Base-by-base conservation (phyloP, 2,329 filamentous ascomycete species). In the Lojkania enalia region DNA sequence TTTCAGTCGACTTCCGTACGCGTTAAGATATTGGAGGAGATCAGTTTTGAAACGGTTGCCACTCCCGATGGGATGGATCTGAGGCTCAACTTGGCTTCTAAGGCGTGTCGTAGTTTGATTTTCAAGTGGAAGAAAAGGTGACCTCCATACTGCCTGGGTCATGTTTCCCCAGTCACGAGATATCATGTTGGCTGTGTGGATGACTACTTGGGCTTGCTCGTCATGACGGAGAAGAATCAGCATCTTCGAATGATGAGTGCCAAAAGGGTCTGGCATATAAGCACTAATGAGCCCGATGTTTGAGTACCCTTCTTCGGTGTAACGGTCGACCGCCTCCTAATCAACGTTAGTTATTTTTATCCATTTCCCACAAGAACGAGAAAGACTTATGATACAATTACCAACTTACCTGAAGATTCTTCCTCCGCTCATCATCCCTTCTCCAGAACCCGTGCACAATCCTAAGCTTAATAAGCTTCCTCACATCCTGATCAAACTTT, bases 181-280 rank as follows among this genome's bases (percentile, higher is more conserved):
- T n/a, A 95, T 92, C 86, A 95, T 90, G 57, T 96, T 96, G 14
- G 90, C 89, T 0, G 90, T 96, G 57, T 95, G 88, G 20, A 96
- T 90, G 44, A 95, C 71, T 4, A 96, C 74, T 69, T 95, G 87
- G 0, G 86, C 87, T 0, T 78, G 81, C 50, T 86, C 83, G 62
- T 95, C 89, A 64, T 87, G 84, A 4, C 87, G 80, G 49, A 95
- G 76, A 3, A 95, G 69, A n/a, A 95, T 74, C 68, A 95, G 81
- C 87, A 95, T 94, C 69, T 95, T 94, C 11, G 87, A 79, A 61
- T 85, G 90, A 67, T 96, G 90, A 0, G 90, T 96, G 2, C 90
- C 90, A 61, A 90, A 95, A 52, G 85, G 82, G 62, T 92, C 87
- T 0, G 89, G 87, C 79, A 95, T 86, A 48, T 84, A 89, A 0